Percentiles rank a stretch among this genome's conserved stretches.
These are phyloP conservation scores for Sclerotinia minor DNA, from an alignment of 2,329 filamentous ascomycete genomes.

Conservation along the genomic window DNA sequence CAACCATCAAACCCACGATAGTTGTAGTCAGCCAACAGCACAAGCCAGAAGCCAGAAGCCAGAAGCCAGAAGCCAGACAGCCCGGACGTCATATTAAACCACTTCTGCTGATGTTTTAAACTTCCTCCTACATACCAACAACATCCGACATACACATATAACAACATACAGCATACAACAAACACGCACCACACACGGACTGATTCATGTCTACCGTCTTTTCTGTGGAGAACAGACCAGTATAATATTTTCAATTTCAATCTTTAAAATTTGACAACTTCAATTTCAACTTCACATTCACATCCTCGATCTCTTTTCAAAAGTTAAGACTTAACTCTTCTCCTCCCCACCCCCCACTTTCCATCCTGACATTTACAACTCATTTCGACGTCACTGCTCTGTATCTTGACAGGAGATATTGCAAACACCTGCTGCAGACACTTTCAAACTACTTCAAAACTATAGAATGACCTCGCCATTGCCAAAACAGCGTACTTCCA, in stretches of 20 bases:
- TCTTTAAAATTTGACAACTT: not conserved
- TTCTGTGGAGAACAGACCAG: slow-evolving; percentile 5
- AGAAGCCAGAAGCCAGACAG: not conserved
- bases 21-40: slow-evolving; percentile 7
- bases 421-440: not conserved
- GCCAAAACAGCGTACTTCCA: slow-evolving; percentile 30
- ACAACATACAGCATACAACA: too few species aligned
- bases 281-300: not conserved
- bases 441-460: not conserved
- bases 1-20: not conserved
- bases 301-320: not conserved
- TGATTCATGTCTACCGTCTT: not conserved
- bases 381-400: not conserved
- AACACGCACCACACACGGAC: not conserved
- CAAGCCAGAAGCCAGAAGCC: not conserved
- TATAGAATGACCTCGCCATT: slow-evolving; percentile 33
- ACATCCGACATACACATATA: not conserved
- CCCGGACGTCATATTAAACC: not conserved
- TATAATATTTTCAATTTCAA: not conserved
- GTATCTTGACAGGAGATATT: not conserved
- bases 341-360: not conserved
- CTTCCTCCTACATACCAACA: not conserved
- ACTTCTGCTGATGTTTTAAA: slow-evolving; percentile 8
- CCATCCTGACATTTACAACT: not conserved
- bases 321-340: not conserved